phyloP scores from a whole-genome alignment of 768 basidiomycete species.

The Russula vinacea region DNA sequence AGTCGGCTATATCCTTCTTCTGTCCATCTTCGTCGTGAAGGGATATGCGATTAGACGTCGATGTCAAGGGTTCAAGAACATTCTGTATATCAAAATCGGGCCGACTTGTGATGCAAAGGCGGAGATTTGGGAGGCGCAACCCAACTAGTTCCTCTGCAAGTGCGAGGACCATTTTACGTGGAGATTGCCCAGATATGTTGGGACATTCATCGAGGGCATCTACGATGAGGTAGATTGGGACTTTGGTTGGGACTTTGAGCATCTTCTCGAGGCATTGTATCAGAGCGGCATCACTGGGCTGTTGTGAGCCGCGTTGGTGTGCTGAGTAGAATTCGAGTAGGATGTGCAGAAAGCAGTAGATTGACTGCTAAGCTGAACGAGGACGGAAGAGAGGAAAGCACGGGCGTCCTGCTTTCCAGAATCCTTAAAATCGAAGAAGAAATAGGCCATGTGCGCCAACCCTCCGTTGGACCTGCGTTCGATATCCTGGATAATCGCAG shows the following conservation, averaged over 20 bases:
- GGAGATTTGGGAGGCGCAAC: background rate
- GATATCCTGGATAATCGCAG: background rate
- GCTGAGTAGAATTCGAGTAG: background rate
- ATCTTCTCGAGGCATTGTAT: background rate
- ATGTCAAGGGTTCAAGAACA: background rate
- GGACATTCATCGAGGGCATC: conserved; percentile 7
- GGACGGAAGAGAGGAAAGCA: conserved; percentile 1
- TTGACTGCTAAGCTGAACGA: background rate
- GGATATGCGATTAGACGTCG: background rate
- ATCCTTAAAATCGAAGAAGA: conserved; percentile 6
- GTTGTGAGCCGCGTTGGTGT: background rate
- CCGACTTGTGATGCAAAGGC: background rate
- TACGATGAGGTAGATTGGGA: background rate
- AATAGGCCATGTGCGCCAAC: background rate
- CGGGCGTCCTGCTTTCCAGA: background rate
- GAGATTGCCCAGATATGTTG: background rate
- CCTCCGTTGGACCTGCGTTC: background rate
- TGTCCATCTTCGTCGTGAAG: conserved; percentile 5
- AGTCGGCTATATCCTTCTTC: background rate
- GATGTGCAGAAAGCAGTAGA: background rate
- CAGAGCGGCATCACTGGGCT: background rate
- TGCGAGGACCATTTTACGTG: background rate
- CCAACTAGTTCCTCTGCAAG: background rate
- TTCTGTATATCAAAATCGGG: background rate
- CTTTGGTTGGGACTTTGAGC: no score